A percentile compares a stretch with the other conserved stretches of the same genome.
Evolutionary conservation across 768 basidiomycete species (phyloP).

Genomic region (Imleria badia): DNA sequence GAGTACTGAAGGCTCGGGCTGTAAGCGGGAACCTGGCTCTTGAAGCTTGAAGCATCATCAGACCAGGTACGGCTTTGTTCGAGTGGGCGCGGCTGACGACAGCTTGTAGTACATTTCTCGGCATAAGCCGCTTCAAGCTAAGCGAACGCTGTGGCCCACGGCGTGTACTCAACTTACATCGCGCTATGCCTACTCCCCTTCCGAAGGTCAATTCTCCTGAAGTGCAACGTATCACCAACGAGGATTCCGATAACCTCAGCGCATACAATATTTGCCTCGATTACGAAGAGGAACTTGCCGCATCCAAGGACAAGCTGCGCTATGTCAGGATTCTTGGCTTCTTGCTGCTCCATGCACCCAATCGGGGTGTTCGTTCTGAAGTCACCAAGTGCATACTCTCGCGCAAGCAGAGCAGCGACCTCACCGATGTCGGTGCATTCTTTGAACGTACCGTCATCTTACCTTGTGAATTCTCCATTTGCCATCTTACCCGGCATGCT

Average conservation of each 20-base stretch:
- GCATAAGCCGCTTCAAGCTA: too few relatives aligned
- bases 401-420: neutral
- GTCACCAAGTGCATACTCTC: slow-evolving; percentile 5
- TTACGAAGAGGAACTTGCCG: neutral
- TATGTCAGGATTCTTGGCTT: slow-evolving; percentile 4
- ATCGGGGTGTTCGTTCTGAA: neutral
- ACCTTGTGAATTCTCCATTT: neutral
- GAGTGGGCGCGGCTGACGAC: too few relatives aligned
- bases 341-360: slow-evolving; percentile 5
- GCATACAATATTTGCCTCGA: slow-evolving; percentile 2
- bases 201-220: neutral
- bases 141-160: too few relatives aligned
- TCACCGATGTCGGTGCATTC: neutral
- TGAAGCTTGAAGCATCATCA: too few relatives aligned
- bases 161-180: too few relatives aligned
- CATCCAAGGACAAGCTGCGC: neutral
- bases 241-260: neutral
- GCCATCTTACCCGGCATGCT: neutral
- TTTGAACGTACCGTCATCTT: slow-evolving; percentile 4
- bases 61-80: too few relatives aligned
- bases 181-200: neutral
- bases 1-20: too few relatives aligned
- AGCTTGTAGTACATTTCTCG: too few relatives aligned
- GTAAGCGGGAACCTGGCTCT: too few relatives aligned
- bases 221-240: neutral